These are phyloP conservation scores for Thelonectria blattea DNA, from an alignment of 2,329 filamentous ascomycete species.

Conservation along the genomic window DNA sequence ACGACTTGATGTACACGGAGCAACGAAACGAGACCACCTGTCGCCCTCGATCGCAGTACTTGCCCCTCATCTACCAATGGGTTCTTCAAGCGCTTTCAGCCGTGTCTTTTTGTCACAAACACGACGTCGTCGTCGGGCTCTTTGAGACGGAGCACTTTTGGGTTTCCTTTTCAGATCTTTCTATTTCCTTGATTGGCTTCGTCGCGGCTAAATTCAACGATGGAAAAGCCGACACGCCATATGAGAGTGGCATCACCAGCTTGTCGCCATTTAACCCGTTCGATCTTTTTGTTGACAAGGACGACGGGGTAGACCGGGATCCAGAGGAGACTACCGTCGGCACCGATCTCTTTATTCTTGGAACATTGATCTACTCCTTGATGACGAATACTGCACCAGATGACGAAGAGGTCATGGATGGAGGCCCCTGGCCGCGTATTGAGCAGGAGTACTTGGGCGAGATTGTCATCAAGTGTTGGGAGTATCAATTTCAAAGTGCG, in stretches of 20 bases:
- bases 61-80: slow-evolving; percentile 11
- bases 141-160: slow-evolving; percentile 2
- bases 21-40: neutral
- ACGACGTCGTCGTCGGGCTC: neutral
- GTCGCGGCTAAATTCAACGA: neutral
- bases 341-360: neutral
- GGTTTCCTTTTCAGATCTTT: slow-evolving; percentile 3
- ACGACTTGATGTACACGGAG: neutral
- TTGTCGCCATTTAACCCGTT: neutral
- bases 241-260: neutral
- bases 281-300: too few relatives aligned
- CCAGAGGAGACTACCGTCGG: neutral
- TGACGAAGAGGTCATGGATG: neutral
- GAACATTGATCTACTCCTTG: neutral
- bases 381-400: neutral
- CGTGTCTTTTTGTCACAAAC: neutral
- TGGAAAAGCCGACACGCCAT: neutral
- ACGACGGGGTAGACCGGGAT: too few relatives aligned
- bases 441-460: slow-evolving; percentile 4
- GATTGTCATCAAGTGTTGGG: slow-evolving; percentile 31
- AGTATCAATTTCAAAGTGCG: slow-evolving; percentile 15
- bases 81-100: slow-evolving; percentile 1
- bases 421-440: neutral
- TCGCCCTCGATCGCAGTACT: neutral
- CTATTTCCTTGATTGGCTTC: slow-evolving; percentile 6